Evolutionary conservation across 768 basidiomycete species (phyloP), one percentile per base, ranked within the genome.

Genomic region (Cystoderma amianthinum): DNA sequence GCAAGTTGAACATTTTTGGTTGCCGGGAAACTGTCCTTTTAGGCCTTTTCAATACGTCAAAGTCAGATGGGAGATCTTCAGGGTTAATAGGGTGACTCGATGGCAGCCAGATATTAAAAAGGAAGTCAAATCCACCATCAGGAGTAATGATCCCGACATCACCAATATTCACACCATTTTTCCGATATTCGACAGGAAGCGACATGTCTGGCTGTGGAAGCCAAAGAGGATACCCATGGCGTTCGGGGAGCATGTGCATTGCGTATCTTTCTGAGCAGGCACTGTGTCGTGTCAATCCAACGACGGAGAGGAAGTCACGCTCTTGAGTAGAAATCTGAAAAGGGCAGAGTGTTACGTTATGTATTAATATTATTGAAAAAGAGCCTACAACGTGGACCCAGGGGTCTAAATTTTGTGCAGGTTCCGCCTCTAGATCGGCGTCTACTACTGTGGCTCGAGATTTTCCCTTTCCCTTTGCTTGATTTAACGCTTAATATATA

Each of bases 31-130:
- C n/a, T n/a, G n/a, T n/a, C n/a, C n/a, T n/a, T n/a, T n/a, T n/a
- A n/a, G n/a, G n/a, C n/a, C n/a, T n/a, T 36, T 18, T 12, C 11
- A 36, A 18, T 15, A 18, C 15, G n/a, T 38, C 21, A 35, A 64
- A 64, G 10, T 48, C 48, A 1, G 48, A 52, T 0, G 68, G 63
- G 11, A 65, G 54, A 6, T 54, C 51, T 5, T 45, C 49, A 1
- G 41, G 38, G 23, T 67, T 57, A 35, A 63, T 53, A 24, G 59
- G 59, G 39, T 63, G 46, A 32, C 45, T 43, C 13, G 46, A 41
- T 36, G 64, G 51, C 2, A 60, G 40, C 32, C 59, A 63, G 7
- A 68, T 54, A 42, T 66, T 68, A 51, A 68, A 69, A 5, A 65
- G 55, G 34, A 61, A 58, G 39, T 60, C 58, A 23, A 70, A 69